Evolutionary conservation across 345 rosid genomes (phyloP).

Genomic region (Balakata baccata): DNA sequence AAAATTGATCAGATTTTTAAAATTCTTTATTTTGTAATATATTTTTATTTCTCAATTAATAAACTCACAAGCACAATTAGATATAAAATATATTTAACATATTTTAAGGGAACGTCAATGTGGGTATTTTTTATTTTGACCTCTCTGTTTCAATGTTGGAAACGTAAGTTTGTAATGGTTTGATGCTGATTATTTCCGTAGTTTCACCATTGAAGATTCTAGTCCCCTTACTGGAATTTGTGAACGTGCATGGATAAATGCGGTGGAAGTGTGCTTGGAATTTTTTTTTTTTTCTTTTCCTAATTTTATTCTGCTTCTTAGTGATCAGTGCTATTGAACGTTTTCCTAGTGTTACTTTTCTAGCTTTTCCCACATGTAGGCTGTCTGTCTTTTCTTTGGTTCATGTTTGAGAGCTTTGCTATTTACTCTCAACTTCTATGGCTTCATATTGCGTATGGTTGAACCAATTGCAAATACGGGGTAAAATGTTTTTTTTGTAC

Average conservation of each 20-base stretch:
- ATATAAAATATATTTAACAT: too few species aligned
- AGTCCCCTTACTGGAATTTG: background rate
- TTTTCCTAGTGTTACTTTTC: background rate
- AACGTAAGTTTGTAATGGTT: background rate
- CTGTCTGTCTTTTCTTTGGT: too few species aligned
- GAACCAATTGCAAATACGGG: too few species aligned
- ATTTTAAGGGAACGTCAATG: conserved; percentile 17
- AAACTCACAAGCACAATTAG: too few species aligned
- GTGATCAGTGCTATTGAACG: background rate
- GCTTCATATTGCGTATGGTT: background rate
- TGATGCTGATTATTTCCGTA: background rate
- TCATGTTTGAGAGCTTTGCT: background rate
- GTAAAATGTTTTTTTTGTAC: too few species aligned
- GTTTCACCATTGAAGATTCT: background rate
- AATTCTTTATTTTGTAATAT: too few species aligned
- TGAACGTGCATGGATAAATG: background rate
- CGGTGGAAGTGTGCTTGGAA: background rate
- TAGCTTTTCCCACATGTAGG: too few species aligned
- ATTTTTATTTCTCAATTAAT: too few species aligned
- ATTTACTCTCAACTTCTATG: background rate
- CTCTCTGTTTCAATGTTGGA: background rate
- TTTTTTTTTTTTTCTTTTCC: background rate
- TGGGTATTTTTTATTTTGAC: conserved; percentile 5
- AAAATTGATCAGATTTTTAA: too few species aligned
- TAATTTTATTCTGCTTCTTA: background rate